Evolutionary conservation across 108 stramenopile species (phyloP).

Genomic region (Cyclotella kingstonii): DNA sequence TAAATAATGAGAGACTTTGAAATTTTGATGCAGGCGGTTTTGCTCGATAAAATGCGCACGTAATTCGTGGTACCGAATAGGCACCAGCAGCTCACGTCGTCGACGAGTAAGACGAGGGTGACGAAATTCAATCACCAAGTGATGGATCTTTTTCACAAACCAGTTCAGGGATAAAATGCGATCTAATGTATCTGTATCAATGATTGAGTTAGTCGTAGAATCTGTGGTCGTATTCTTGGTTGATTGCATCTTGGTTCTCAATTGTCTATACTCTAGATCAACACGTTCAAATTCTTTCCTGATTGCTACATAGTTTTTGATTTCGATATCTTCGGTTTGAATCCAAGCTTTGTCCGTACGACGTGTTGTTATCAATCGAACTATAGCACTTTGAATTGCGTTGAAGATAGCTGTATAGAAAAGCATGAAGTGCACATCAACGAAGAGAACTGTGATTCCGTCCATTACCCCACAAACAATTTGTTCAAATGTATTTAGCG

Average conservation of each 20-base stretch:
- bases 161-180: not conserved
- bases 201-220: too few relatives aligned
- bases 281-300: conserved; percentile 82
- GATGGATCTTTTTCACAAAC: not conserved
- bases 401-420: conserved; percentile 88
- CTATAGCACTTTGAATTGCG: conserved; percentile 67
- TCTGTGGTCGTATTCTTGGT: too few relatives aligned
- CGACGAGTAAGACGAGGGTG: conserved; percentile 26
- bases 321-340: conserved; percentile 75
- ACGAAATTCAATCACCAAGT: conserved; percentile 23
- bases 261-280: conserved; percentile 9
- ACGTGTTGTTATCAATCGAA: conserved; percentile 52
- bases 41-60: conserved; percentile 77
- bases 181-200: too few relatives aligned
- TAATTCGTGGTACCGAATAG: conserved; percentile 83
- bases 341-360: conserved; percentile 69
- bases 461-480: not conserved
- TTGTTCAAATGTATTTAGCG: not conserved
- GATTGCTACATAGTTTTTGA: conserved; percentile 87
- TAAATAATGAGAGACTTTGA: conserved; percentile 82
- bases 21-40: conserved; percentile 66
- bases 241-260: not conserved
- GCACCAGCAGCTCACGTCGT: conserved; percentile 61
- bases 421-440: conserved; percentile 86
- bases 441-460: conserved; percentile 51